phyloP scores from a whole-genome alignment of 2,329 filamentous ascomycete genomes.

The Fusarium papillatum region DNA sequence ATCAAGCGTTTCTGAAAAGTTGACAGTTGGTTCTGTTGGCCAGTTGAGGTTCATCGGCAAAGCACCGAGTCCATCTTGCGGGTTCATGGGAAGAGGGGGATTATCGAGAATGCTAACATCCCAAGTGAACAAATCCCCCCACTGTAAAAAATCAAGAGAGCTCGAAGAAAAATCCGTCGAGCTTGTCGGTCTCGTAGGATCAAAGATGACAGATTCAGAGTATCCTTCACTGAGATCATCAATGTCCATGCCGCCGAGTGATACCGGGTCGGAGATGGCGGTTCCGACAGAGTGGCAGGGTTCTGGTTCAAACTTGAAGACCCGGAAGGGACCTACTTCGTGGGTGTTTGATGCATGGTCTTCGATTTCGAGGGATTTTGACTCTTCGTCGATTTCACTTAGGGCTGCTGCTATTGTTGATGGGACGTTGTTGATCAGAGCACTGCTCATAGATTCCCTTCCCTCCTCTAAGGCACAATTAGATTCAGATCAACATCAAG shows the following conservation, averaged over 20 bases:
- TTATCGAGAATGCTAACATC: conserved; percentile 37
- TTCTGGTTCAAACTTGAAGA: conserved; percentile 33
- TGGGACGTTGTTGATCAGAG: conserved; percentile 17
- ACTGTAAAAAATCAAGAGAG: conserved; percentile 30
- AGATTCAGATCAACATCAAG: not conserved
- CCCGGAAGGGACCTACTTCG: conserved; percentile 31
- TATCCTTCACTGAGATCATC: conserved; percentile 20
- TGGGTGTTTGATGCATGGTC: conserved; percentile 2
- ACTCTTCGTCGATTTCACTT: conserved; percentile 33
- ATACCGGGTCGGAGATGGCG: conserved; percentile 19
- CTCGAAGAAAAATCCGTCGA: conserved; percentile 9
- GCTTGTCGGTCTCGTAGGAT: rapidly evolving
- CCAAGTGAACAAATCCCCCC: conserved; percentile 40
- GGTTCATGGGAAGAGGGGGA: conserved; percentile 7
- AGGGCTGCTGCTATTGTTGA: conserved; percentile 34
- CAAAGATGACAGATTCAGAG: conserved; percentile 3
- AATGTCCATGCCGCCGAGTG: conserved; percentile 21
- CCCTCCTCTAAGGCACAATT: conserved; percentile 15
- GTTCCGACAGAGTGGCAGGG: not conserved
- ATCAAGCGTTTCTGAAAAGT: conserved; percentile 16
- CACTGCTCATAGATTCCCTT: conserved; percentile 33
- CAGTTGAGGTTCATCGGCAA: conserved; percentile 25
- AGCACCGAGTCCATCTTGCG: conserved; percentile 15
- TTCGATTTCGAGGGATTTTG: conserved; percentile 15
- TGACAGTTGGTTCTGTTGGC: conserved; percentile 11